Conservation (phyloP, 106 monocot genomes). For the Chionographis japonica region DNA sequence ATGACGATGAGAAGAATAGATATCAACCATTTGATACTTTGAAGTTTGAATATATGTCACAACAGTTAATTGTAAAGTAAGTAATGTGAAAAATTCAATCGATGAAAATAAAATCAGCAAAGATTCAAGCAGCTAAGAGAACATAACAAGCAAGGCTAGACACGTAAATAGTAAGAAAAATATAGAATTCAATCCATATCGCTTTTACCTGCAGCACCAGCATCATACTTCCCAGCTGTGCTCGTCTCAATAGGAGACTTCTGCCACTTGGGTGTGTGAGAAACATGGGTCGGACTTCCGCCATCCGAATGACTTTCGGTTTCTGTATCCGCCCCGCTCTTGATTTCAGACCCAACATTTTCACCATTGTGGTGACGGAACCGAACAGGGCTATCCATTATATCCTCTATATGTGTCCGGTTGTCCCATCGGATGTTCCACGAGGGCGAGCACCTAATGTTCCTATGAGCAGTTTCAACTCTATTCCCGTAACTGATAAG, state of each 20-base stretch:
- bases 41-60: too few species aligned
- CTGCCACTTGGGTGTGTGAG: slow-evolving; percentile 15
- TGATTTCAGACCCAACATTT: slow-evolving; percentile 42
- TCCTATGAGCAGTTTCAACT: slow-evolving; percentile 41
- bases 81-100: too few species aligned
- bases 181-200: not conserved
- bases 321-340: slow-evolving; percentile 44
- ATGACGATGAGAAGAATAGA: too few species aligned
- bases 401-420: slow-evolving; percentile 89
- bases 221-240: slow-evolving; percentile 11
- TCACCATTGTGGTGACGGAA: slow-evolving; percentile 49
- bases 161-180: too few species aligned
- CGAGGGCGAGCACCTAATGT: slow-evolving; percentile 74
- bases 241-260: not conserved
- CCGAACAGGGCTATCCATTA: slow-evolving; percentile 37
- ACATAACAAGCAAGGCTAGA: too few species aligned
- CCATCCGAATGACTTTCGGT: slow-evolving; percentile 47
- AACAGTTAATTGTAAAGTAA: too few species aligned
- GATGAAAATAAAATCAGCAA: too few species aligned
- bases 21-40: too few species aligned
- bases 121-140: too few species aligned
- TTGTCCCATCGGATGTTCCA: slow-evolving; percentile 97
- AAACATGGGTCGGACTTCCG: slow-evolving; percentile 26
- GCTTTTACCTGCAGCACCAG: slow-evolving; percentile 29
- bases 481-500: slow-evolving; percentile 20